phyloP scores from a whole-genome alignment of 2,329 filamentous ascomycete species.

The Xylaria sp. region DNA sequence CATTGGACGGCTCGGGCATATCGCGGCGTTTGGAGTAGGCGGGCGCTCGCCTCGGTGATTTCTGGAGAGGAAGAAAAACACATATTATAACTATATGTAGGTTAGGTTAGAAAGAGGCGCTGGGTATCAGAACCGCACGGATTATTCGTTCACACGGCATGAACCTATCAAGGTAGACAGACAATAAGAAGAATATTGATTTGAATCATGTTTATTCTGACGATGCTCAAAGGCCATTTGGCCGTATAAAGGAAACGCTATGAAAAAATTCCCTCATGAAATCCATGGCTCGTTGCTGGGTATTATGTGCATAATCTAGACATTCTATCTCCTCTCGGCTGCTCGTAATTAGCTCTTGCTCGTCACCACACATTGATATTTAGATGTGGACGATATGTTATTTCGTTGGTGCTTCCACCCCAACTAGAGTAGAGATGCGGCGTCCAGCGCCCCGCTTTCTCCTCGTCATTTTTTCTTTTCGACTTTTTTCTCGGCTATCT shows the following conservation, averaged over 20 bases:
- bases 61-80: not conserved
- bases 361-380: not conserved
- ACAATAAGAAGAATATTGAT: not conserved
- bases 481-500: not conserved
- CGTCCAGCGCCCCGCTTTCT: not conserved
- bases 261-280: not conserved
- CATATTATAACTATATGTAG: not conserved
- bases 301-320: constrained; percentile 3
- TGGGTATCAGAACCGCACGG: not conserved
- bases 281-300: constrained; percentile 4
- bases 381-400: not conserved
- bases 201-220: too few relatives aligned
- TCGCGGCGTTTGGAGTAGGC: constrained; percentile 13
- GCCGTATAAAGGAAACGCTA: not conserved
- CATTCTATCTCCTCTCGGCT: not conserved
- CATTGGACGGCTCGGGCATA: constrained; percentile 20
- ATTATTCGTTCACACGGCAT: not conserved
- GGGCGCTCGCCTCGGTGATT: not conserved
- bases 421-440: too few relatives aligned
- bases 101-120: not conserved
- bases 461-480: not conserved
- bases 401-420: not conserved
- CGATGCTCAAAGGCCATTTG: too few relatives aligned
- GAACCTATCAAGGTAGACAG: not conserved
- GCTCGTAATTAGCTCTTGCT: not conserved